Conservation (phyloP, 164 flowering plant species). For the Platanus orientalis region DNA sequence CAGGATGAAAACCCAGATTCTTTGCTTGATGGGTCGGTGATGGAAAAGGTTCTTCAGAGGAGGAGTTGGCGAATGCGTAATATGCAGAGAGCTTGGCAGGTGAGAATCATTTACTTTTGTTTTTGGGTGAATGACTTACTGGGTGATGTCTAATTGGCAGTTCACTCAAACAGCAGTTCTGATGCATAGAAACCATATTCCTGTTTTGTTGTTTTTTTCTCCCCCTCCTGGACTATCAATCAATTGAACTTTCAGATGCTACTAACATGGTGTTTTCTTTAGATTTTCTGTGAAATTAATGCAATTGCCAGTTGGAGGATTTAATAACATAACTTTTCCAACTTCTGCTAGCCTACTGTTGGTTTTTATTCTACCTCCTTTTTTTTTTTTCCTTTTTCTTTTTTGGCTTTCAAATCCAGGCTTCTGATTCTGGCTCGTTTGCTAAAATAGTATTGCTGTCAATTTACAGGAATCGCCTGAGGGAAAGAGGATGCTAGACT, state of each 20-base stretch:
- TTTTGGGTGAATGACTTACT: background rate
- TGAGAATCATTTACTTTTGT: slow-evolving; percentile 1
- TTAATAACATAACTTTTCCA: background rate
- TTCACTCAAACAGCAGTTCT: background rate
- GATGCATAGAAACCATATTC: background rate
- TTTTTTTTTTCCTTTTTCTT: too few species aligned
- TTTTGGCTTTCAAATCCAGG: background rate
- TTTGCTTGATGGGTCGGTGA: slow-evolving; percentile 71
- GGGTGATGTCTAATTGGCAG: background rate
- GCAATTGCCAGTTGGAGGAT: background rate
- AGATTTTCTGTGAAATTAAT: background rate
- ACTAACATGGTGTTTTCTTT: background rate
- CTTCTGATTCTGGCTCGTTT: background rate
- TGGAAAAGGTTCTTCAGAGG: slow-evolving; percentile 95
- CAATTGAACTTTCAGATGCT: too few species aligned
- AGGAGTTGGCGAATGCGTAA: slow-evolving; percentile 86
- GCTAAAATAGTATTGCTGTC: background rate
- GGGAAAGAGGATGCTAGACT: slow-evolving; percentile 74
- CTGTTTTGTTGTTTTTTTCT: background rate
- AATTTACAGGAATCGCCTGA: slow-evolving; percentile 83
- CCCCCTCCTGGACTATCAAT: too few species aligned
- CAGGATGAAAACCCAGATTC: slow-evolving; percentile 49
- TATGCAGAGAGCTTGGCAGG: slow-evolving; percentile 91
- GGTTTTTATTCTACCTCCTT: too few species aligned
- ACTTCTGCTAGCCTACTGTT: background rate